These are phyloP conservation scores for Terana coerulea DNA, from an alignment of 768 basidiomycete species.

Conservation along the genomic window DNA sequence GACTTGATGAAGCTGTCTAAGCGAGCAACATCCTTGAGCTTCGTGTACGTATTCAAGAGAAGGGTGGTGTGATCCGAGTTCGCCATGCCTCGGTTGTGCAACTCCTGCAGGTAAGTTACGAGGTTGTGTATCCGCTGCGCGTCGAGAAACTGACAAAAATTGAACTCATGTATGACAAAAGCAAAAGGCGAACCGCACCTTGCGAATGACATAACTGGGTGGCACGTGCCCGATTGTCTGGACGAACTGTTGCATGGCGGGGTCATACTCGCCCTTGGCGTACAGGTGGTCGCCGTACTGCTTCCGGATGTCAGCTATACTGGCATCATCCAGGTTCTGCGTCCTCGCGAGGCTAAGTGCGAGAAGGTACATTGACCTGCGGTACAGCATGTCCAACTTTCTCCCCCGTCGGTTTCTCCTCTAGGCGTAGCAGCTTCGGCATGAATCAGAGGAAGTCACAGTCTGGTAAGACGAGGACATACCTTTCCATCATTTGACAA, in stretches of 20 bases:
- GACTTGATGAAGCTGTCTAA: slow-evolving; percentile 92
- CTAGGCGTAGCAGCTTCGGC: slow-evolving; percentile 55
- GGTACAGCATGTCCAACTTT: slow-evolving; percentile 86
- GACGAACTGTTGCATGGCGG: slow-evolving; percentile 88
- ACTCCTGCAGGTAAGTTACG: slow-evolving; percentile 92
- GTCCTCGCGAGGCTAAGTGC: slow-evolving; percentile 83
- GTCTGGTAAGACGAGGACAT: slow-evolving; percentile 17
- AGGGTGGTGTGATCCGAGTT: slow-evolving; percentile 97
- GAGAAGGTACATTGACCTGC: slow-evolving; percentile 70
- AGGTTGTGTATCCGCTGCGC: slow-evolving; percentile 95
- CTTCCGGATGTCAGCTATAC: slow-evolving; percentile 83
- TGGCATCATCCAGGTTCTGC: slow-evolving; percentile 66
- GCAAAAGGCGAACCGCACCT: slow-evolving; percentile 49
- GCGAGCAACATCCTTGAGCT: slow-evolving; percentile 85
- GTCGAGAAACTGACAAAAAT: slow-evolving; percentile 73
- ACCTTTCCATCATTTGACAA: slow-evolving; percentile 78
- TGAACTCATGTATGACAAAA: background rate
- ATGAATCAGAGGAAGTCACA: background rate
- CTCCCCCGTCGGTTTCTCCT: slow-evolving; percentile 77
- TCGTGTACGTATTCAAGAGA: slow-evolving; percentile 95
- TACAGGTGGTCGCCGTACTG: slow-evolving; percentile 93
- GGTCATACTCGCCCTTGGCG: slow-evolving; percentile 86
- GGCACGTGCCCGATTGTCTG: slow-evolving; percentile 87
- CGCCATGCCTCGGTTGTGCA: slow-evolving; percentile 85
- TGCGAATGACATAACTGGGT: slow-evolving; percentile 95